Evolutionary conservation across 2,329 filamentous ascomycete genomes (phyloP), one percentile per base, ranked within the genome.

Genomic region (Colletotrichum sp.): DNA sequence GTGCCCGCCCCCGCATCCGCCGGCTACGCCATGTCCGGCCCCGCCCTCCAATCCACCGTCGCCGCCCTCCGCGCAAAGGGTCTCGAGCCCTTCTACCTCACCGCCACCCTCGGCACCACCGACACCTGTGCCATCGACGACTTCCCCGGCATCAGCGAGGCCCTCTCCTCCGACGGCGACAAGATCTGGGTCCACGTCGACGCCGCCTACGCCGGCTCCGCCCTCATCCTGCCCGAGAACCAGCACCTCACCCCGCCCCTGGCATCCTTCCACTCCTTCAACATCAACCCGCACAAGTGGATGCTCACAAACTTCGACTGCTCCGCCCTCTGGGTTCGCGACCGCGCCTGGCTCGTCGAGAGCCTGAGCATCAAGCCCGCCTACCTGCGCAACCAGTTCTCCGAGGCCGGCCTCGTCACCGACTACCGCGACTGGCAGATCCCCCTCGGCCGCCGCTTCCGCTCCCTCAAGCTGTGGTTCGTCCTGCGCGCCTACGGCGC

Each of bases 361-460:
- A 94, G 96, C 1, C 90, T 98, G 57, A 93, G 92, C 81, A 94
- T 97, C 82, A 93, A 93, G 18, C 95, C 95, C 0, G 90, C 93
- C 6, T 98, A 98, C 86, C 91, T 98, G 32, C 85, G 93, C 78
- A 98, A 98, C 85, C 87, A 92, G 6, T 95, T 93, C 86, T 94
- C 94, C 5, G 95, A 97, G 80, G 91, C 90, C 48, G 96, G 95
- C 0, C 90, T 96, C 3, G 96, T 98, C 1, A 98, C 95, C 28
- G 96, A 99, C 85, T 98, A 98, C 87, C 92, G 96, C 63, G 96
- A 99, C 88, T 99, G 96, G 96, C 96, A 98, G 86, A 98, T 99
- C 80, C 96, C 96, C 0, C 92, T 99, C 0, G 96, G 96, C 10
- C 90, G 96, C 4, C 90, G 96, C 18, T 99, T 99, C 90, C 91